Percentiles rank a stretch among this genome's conserved stretches.
phyloP scores from a whole-genome alignment of 257 asterid genomes.

The Solanum appendiculatum region DNA sequence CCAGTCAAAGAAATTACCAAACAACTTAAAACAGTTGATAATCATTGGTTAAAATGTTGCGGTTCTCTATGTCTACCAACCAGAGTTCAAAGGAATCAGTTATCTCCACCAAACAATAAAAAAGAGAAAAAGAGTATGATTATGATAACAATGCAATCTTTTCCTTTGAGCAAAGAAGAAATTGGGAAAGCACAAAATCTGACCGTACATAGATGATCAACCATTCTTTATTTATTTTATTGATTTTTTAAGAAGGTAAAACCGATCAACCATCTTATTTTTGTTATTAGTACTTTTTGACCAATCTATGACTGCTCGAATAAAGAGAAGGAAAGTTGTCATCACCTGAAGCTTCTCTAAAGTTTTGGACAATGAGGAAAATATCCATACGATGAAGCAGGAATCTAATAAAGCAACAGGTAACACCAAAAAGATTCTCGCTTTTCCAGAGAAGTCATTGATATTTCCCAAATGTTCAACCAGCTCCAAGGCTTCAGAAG shows the following conservation, averaged over 20 bases:
- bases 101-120: background rate
- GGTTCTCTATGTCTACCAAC: background rate
- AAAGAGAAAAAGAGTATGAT: background rate
- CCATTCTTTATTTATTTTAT: background rate
- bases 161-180: background rate
- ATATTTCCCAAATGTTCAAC: slow-evolving; percentile 96
- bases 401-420: slow-evolving; percentile 95
- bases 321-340: background rate
- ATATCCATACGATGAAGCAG: slow-evolving; percentile 86
- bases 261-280: background rate
- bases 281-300: background rate
- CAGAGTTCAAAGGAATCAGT: background rate
- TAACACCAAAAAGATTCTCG: slow-evolving; percentile 79
- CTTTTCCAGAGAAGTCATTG: slow-evolving; percentile 84
- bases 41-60: background rate
- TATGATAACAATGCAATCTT: background rate
- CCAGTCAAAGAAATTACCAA: background rate
- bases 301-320: background rate
- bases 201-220: background rate
- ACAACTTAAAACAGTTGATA: background rate
- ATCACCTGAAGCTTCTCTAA: slow-evolving; percentile 97
- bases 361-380: slow-evolving; percentile 85
- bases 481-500: slow-evolving; percentile 95
- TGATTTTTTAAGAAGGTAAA: background rate
- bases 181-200: background rate